Evolutionary conservation across 73 alveolate genomes (phyloP).

Genomic region (Diophrys appendiculata): DNA sequence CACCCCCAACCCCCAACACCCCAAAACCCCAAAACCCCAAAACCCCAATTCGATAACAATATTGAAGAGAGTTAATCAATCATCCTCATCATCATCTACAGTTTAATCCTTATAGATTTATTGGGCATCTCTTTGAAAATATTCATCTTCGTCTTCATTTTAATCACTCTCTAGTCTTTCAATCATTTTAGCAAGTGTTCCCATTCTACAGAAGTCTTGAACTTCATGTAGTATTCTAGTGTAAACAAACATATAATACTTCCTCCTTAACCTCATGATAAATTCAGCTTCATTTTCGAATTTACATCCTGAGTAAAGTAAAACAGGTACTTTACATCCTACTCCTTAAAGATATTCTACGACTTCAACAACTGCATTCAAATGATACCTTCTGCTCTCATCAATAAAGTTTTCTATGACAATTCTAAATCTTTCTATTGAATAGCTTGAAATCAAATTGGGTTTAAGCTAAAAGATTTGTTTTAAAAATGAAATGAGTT

Average conservation of each 20-base stretch:
- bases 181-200: background rate
- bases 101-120: no score
- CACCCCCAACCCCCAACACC: no score
- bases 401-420: conserved; percentile 46
- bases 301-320: conserved; percentile 37
- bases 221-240: conserved; percentile 15
- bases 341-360: conserved; percentile 42
- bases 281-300: conserved; percentile 8
- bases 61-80: no score
- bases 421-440: conserved; percentile 54
- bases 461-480: conserved; percentile 58
- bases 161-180: background rate
- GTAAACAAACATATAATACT: conserved; percentile 12
- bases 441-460: conserved; percentile 24
- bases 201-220: conserved; percentile 11
- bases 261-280: conserved; percentile 18
- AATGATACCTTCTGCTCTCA: conserved; percentile 7
- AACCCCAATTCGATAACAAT: no score
- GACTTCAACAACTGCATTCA: conserved; percentile 32
- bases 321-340: conserved; percentile 60
- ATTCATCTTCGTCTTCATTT: background rate
- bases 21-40: no score
- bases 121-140: no score
- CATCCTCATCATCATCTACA: no score
- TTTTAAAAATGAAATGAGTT: conserved; percentile 34